phyloP scores from a whole-genome alignment of 2,329 filamentous ascomycete genomes.

The Pestalotiopsis fici region DNA sequence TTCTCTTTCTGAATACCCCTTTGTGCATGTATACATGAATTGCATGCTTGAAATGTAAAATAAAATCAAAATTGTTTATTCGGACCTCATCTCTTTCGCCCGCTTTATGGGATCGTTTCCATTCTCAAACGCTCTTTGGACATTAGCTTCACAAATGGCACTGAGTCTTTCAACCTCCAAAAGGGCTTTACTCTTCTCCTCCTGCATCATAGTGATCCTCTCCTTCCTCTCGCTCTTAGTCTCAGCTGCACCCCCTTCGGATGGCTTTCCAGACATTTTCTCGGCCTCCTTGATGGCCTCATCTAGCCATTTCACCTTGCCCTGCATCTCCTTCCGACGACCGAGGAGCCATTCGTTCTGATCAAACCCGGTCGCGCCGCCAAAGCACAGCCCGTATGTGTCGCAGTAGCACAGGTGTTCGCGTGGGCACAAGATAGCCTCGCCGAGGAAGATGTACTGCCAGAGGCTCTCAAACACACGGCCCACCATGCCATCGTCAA shows the following conservation, averaged over 20 bases:
- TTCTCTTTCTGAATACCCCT: too few species aligned
- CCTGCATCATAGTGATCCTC: background rate
- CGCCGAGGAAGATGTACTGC: background rate
- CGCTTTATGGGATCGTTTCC: background rate
- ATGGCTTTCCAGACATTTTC: background rate
- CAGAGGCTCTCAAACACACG: slow-evolving; percentile 5
- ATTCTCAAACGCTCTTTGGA: background rate
- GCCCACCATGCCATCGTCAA: background rate
- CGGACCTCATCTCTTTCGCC: background rate
- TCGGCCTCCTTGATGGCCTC: background rate
- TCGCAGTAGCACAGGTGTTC: slow-evolving; percentile 6
- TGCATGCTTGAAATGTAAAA: too few species aligned
- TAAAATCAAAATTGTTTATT: too few species aligned
- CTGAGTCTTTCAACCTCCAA: background rate
- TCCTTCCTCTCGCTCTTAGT: background rate
- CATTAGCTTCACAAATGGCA: background rate
- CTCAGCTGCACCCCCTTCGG: background rate
- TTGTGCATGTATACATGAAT: too few species aligned
- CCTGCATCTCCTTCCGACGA: background rate
- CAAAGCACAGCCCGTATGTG: slow-evolving; percentile 1
- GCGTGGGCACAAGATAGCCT: background rate
- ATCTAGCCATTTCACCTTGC: background rate
- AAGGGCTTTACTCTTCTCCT: background rate
- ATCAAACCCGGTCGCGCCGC: background rate
- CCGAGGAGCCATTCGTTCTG: background rate